Evolutionary conservation across 148 eudicot genomes (phyloP).

Genomic region (Spergularia marina): DNA sequence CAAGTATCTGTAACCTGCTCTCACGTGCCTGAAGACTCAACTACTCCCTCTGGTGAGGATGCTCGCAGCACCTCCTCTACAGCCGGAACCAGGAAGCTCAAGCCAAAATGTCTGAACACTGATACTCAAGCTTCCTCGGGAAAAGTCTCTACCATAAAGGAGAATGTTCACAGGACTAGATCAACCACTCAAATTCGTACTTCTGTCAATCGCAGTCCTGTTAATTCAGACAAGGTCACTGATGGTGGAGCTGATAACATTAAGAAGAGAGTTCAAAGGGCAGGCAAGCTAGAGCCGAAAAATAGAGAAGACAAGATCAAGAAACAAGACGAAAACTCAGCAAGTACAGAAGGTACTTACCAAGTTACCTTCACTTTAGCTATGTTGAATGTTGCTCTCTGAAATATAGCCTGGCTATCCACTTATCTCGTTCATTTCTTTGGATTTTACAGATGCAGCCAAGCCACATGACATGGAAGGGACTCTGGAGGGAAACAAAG

Average conservation of each 20-base stretch:
- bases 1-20: slow-evolving; percentile 62
- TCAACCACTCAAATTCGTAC: slow-evolving; percentile 31
- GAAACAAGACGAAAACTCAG: slow-evolving; percentile 38
- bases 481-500: slow-evolving; percentile 63
- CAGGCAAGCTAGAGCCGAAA: slow-evolving; percentile 35
- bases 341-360: slow-evolving; percentile 33
- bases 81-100: slow-evolving; percentile 43
- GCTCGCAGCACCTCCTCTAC: slow-evolving; percentile 53
- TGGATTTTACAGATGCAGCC: slow-evolving; percentile 28
- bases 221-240: slow-evolving; percentile 25
- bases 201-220: slow-evolving; percentile 39
- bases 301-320: slow-evolving; percentile 39
- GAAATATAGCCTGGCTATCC: not conserved
- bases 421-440: not conserved
- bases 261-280: slow-evolving; percentile 45
- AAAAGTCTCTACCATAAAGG: slow-evolving; percentile 35
- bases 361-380: not conserved
- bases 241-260: slow-evolving; percentile 35
- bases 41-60: slow-evolving; percentile 54
- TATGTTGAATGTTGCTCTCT: not conserved
- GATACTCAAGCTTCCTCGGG: slow-evolving; percentile 37
- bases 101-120: slow-evolving; percentile 45
- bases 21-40: slow-evolving; percentile 46
- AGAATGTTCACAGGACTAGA: slow-evolving; percentile 28
- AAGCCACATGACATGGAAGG: slow-evolving; percentile 31